Conservation (phyloP, 2,329 filamentous ascomycete genomes). For the Corinectria fuckeliana region DNA sequence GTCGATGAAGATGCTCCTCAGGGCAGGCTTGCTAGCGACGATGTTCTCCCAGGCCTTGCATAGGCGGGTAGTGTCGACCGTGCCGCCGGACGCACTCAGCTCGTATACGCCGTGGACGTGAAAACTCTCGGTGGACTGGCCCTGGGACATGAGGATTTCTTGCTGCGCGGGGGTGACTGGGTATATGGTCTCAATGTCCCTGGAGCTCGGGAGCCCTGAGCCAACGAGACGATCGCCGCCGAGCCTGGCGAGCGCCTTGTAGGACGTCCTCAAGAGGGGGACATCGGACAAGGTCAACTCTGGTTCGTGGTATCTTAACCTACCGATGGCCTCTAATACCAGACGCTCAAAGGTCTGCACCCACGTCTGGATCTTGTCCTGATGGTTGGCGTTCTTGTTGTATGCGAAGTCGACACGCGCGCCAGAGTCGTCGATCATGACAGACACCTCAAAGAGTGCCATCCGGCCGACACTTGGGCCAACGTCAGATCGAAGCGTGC, state of each 20-base stretch:
- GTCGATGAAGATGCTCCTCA: slow-evolving; percentile 60
- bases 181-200: slow-evolving; percentile 57
- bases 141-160: slow-evolving; percentile 56
- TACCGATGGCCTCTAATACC: slow-evolving; percentile 51
- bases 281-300: slow-evolving; percentile 59
- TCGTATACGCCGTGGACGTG: slow-evolving; percentile 57
- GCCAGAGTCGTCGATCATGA: slow-evolving; percentile 51
- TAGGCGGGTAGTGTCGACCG: slow-evolving; percentile 52
- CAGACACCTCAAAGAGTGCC: slow-evolving; percentile 58
- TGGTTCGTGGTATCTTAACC: slow-evolving; percentile 50
- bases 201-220: slow-evolving; percentile 49
- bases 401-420: slow-evolving; percentile 55
- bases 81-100: slow-evolving; percentile 47
- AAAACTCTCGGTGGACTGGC: slow-evolving; percentile 49
- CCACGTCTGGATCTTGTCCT: slow-evolving; percentile 54
- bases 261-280: slow-evolving; percentile 55
- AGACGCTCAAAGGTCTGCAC: slow-evolving; percentile 54
- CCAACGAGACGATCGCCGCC: slow-evolving; percentile 50
- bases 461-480: slow-evolving; percentile 55
- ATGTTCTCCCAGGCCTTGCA: slow-evolving; percentile 59
- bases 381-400: slow-evolving; percentile 49
- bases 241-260: slow-evolving; percentile 53
- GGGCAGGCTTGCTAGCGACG: slow-evolving; percentile 50
- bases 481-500: slow-evolving; percentile 51
- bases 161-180: slow-evolving; percentile 57